Base-by-base conservation (phyloP, 768 basidiomycete genomes). In the Clitopilus passeckerianus region DNA sequence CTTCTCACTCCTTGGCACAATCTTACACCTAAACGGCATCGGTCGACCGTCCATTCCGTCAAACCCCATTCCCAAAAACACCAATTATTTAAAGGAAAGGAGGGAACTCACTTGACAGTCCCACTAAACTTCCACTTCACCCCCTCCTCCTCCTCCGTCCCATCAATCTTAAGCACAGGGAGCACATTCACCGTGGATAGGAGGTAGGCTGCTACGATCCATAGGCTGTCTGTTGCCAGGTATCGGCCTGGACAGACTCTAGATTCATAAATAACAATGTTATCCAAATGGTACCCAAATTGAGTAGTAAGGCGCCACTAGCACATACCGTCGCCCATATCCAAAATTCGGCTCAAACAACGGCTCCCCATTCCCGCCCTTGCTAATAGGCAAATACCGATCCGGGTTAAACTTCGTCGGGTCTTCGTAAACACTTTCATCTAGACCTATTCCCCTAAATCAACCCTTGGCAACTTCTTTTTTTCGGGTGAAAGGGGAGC, bases 181-280 rank as follows among this genome's bases (percentile, higher is more conserved):
- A 53, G 60, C n/a, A 64, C 54, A 44, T 54, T 53, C 18, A 65
- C 30, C 24, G 58, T 59, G 23, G 64, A 41, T 22, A 65, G 53
- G 1, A 46, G 57, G 2, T 54, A 57, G 14, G 64, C 63, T 16
- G 64, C 58, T 24, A 46, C 61, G 43, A 66, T 66, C 65, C 71
- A 72, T 18, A 77, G 12, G 18, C 72, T 76, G 3, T 72, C 68
- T 20, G 79, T 75, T 6, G 77, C 80, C 37, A 82, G 61, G 44
- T 75, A 58, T 24, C 70, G 63, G 5, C 78, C 80, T 16, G 76
- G 72, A 54, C 76, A 77, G 9, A 72, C 54, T 53, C 65, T 66
- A 53, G 7, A 30, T n/a, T n/a, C n/a, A n/a, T n/a, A 30, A 30
- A 30, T 30, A 30, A 30, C 7, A 30, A 30, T 30, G 27, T 30